phyloP scores from a whole-genome alignment of 1,284 basidiomycete genomes.

The Ceratobasidium sp. region DNA sequence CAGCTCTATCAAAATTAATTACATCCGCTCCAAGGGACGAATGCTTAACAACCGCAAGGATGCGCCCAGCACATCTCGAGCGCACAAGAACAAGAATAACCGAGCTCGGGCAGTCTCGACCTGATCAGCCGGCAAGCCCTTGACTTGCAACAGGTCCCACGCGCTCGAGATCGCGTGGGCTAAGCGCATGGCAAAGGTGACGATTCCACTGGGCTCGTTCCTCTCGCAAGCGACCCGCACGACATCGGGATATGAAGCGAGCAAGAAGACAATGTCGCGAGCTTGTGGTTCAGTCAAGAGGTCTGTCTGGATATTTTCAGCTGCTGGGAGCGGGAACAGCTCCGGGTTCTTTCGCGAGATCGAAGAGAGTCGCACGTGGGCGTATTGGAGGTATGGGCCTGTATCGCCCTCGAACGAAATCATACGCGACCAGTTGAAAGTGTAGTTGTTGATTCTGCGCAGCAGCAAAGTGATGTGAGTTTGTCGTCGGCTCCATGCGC shows the following conservation, averaged over 20 bases:
- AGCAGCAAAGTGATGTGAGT: constrained; percentile 34
- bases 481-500: not conserved
- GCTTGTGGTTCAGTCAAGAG: constrained; percentile 76
- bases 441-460: constrained; percentile 93
- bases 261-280: constrained; percentile 87
- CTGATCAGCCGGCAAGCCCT: constrained; percentile 76
- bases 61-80: constrained; percentile 87
- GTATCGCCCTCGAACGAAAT: constrained; percentile 98
- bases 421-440: constrained; percentile 96
- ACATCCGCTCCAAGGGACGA: constrained; percentile 94
- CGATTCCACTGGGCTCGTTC: constrained; percentile 92
- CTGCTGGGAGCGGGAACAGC: constrained; percentile 79
- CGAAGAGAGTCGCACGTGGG: constrained; percentile 94
- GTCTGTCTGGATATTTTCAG: constrained; percentile 76
- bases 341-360: constrained; percentile 95
- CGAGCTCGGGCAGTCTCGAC: constrained; percentile 86
- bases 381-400: constrained; percentile 95
- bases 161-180: constrained; percentile 87
- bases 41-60: constrained; percentile 92
- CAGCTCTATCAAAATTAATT: constrained; percentile 51
- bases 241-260: constrained; percentile 92
- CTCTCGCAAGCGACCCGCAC: constrained; percentile 87
- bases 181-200: constrained; percentile 81
- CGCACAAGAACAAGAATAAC: constrained; percentile 90
- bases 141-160: constrained; percentile 90